Evolutionary conservation across 257 asterid genomes (phyloP), one percentile per base, ranked within the genome.

Genomic region (Avicennia marina): DNA sequence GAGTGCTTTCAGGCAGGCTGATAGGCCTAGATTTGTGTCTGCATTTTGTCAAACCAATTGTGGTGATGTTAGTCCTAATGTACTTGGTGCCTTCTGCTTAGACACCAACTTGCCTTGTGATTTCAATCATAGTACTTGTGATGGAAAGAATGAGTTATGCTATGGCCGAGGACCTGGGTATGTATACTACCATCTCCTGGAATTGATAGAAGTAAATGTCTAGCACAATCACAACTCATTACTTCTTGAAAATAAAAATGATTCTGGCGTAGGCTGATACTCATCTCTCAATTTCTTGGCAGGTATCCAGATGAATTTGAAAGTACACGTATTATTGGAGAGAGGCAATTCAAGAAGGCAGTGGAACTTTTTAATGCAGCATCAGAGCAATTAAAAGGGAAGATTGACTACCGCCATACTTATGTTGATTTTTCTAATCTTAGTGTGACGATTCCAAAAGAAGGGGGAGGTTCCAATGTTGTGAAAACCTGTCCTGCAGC

Each of bases 141-240:
- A 85, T 66, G 99, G 99, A 72, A 86, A 88, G 83, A 93, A 93
- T 46, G 99, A 93, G 73, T 62, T 89, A 45, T 93, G 99, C 76
- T 89, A 89, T 59, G 97, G 97, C 33, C 86, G 94, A 65, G 99
- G 99, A 67, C 99, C 99, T 36, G 99, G 97, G 96, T 93, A 79
- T 53, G 77, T 11, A 36, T 36, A 36, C 41, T 36, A 36, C 10
- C 13, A 36, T 7, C 13, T 7, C 10, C 41, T 36, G 3, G 10
- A 29, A 8, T 36, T 36, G 41, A 11, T 36, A 36, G 13, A 36
- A 5, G 13, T 11, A 36, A 36, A 36, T 36, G 41, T 12, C 2
- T 4, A 36, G 10, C 12, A 36, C 1, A 36, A 7, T 36, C 2
- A 8, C 13, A 36, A 36, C 41, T 36, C 13, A 1, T 11, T 36